Conservation (phyloP, 192 early-diverging fungal species). For the Entrophospora sp. region DNA sequence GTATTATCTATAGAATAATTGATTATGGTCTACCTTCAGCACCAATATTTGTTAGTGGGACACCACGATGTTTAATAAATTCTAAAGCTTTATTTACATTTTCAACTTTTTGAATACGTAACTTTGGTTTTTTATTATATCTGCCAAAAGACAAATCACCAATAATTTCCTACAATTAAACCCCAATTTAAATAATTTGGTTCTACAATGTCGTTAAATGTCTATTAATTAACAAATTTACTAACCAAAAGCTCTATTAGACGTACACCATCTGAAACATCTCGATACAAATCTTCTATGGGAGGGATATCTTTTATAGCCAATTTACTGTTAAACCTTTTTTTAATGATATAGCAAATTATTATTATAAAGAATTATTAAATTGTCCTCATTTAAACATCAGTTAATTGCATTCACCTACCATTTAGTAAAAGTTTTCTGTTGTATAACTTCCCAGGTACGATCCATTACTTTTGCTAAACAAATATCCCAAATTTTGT, state of each 20-base stretch:
- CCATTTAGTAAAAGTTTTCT: constrained; percentile 66
- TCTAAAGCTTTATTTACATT: constrained; percentile 92
- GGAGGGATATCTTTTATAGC: constrained; percentile 37
- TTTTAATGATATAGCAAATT: not conserved
- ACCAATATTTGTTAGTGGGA: constrained; percentile 91
- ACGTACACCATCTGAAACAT: constrained; percentile 45
- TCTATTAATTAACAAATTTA: not conserved
- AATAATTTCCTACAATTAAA: constrained; percentile 75
- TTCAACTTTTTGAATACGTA: constrained; percentile 93
- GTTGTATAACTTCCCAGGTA: constrained; percentile 84
- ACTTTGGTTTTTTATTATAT: constrained; percentile 80
- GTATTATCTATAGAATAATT: no score
- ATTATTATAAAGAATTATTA: not conserved
- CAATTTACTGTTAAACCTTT: constrained; percentile 73
- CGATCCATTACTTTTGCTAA: constrained; percentile 56
- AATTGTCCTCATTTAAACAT: not conserved
- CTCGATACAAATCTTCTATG: constrained; percentile 31
- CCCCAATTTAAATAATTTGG: not conserved
- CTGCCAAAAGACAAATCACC: constrained; percentile 78
- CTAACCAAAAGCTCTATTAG: constrained; percentile 50
- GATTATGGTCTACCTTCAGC: constrained; percentile 61
- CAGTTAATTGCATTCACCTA: not conserved
- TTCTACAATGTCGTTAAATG: not conserved
- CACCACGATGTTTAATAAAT: constrained; percentile 80
- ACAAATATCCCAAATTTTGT: not conserved